These are phyloP conservation scores for Helichrysum umbraculigerum DNA, from an alignment of 129 eudicot genomes.

Conservation along the genomic window DNA sequence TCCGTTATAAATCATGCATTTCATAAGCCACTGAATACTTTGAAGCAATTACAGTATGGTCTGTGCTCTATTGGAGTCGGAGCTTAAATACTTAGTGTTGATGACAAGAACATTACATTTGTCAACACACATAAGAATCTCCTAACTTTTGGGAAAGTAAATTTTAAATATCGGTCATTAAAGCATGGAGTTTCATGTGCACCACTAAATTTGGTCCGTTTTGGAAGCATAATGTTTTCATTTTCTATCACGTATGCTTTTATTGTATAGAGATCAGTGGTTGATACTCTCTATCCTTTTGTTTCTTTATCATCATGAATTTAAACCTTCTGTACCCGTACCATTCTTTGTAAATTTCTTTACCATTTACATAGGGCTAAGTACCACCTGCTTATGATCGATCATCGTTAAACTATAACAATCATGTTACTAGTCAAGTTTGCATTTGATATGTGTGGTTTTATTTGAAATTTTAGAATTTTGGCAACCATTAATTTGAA, in stretches of 20 bases:
- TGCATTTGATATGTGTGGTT: no score
- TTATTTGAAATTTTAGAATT: no score
- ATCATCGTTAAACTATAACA: no score
- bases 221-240: no score
- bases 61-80: constrained; percentile 84
- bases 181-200: no score
- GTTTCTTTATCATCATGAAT: constrained; percentile 1
- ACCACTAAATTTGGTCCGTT: no score
- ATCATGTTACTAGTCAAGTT: no score
- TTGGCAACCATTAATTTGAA: no score
- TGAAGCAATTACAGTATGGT: constrained; percentile 74
- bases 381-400: no score
- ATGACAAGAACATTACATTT: constrained; percentile 87
- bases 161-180: constrained; percentile 20
- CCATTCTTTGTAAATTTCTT: no score
- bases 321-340: not conserved
- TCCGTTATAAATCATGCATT: constrained; percentile 89
- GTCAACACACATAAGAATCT: constrained; percentile 73
- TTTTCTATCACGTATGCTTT: no score
- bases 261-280: not conserved
- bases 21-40: constrained; percentile 41
- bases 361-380: no score
- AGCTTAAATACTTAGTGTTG: constrained; percentile 87
- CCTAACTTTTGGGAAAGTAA: constrained; percentile 90
- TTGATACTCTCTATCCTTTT: not conserved